Conservation (phyloP, 1,284 basidiomycete genomes). For the Retiboletus flavoniger region DNA sequence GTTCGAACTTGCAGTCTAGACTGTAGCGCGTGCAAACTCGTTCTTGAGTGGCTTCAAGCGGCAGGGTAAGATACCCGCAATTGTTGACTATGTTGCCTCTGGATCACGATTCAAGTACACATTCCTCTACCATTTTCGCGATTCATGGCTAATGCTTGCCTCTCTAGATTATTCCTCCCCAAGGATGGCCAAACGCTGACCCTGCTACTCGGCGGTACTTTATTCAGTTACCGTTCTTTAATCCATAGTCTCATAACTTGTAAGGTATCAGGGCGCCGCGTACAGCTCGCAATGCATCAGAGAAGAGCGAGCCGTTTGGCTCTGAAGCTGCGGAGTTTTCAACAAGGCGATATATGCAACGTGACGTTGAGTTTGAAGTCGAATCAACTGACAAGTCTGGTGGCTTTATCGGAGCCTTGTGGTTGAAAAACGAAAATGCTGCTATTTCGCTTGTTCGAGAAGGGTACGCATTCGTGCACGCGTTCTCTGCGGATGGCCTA, state of each 20-base stretch:
- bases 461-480: slow-evolving; percentile 84
- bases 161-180: slow-evolving; percentile 71
- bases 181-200: slow-evolving; percentile 92
- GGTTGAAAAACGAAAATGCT: slow-evolving; percentile 81
- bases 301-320: slow-evolving; percentile 91
- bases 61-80: slow-evolving; percentile 74
- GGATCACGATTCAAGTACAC: slow-evolving; percentile 89
- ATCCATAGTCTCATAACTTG: slow-evolving; percentile 8
- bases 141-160: slow-evolving; percentile 5
- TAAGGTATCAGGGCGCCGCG: slow-evolving; percentile 82
- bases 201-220: slow-evolving; percentile 78
- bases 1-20: slow-evolving; percentile 41
- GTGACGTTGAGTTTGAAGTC: slow-evolving; percentile 92
- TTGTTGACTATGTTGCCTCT: slow-evolving; percentile 92
- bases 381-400: slow-evolving; percentile 92
- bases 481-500: slow-evolving; percentile 82
- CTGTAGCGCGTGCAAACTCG: slow-evolving; percentile 70
- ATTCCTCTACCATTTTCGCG: neutral
- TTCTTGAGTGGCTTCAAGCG: slow-evolving; percentile 94
- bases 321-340: slow-evolving; percentile 82
- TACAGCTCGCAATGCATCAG: slow-evolving; percentile 74
- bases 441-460: slow-evolving; percentile 83
- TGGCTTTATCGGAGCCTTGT: slow-evolving; percentile 92
- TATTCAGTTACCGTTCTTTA: neutral
- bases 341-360: slow-evolving; percentile 82